These are phyloP conservation scores for Rhodotorula paludigena DNA, from an alignment of 768 basidiomycete genomes.

Conservation along the genomic window DNA sequence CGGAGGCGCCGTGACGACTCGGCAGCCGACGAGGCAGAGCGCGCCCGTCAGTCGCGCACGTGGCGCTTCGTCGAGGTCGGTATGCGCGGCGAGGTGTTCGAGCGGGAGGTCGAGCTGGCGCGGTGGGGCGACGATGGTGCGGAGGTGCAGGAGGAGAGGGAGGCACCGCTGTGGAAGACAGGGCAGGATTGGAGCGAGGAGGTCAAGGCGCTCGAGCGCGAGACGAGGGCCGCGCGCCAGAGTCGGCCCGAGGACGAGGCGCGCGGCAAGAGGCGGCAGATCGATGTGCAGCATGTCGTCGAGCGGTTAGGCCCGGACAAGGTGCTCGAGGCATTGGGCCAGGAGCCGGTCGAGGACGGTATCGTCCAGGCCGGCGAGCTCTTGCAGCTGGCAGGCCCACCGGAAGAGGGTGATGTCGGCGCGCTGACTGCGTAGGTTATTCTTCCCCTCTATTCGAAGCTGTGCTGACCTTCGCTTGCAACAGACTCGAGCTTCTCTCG, in stretches of 20 bases:
- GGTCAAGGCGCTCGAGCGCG: background rate
- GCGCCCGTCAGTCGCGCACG: background rate
- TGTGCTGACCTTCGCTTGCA: background rate
- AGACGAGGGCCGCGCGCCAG: background rate
- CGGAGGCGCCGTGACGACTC: too few relatives aligned
- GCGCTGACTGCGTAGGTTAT: constrained; percentile 14
- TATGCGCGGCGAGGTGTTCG: background rate
- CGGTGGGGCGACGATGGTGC: background rate
- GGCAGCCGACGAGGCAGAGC: too few relatives aligned
- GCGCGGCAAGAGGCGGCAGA: too few relatives aligned
- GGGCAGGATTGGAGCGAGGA: background rate
- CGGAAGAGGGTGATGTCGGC: background rate
- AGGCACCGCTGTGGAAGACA: background rate
- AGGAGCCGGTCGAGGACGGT: background rate
- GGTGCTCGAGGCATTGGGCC: background rate
- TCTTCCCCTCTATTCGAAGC: too few relatives aligned
- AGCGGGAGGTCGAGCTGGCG: background rate
- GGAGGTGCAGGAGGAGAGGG: background rate
- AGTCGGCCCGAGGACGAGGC: background rate
- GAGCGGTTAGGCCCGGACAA: background rate
- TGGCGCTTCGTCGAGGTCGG: background rate
- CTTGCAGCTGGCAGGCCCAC: background rate
- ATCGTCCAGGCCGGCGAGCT: background rate
- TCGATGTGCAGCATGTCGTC: background rate
- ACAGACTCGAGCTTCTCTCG: constrained; percentile 1